phyloP scores from a whole-genome alignment of 1,284 basidiomycete genomes.

The Anthracocystis panici-leucophaei region DNA sequence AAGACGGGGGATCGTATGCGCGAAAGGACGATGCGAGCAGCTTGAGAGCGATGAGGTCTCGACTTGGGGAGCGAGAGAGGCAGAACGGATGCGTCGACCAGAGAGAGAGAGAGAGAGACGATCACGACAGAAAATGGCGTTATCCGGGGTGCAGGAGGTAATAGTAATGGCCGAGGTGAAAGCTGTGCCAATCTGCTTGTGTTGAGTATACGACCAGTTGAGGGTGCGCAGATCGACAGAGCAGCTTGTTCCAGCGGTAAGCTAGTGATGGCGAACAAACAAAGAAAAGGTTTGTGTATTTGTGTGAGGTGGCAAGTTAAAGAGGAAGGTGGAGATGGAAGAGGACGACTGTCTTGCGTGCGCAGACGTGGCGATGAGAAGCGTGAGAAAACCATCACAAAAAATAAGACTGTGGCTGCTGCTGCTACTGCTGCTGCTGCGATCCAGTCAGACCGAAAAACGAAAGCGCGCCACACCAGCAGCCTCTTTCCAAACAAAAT shows the following conservation, averaged over 20 bases:
- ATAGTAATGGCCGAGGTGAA: background rate
- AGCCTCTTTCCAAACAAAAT: background rate
- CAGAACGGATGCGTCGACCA: conserved; percentile 19
- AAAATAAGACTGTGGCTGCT: background rate
- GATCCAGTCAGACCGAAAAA: background rate
- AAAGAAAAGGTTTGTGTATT: background rate
- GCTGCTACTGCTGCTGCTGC: background rate
- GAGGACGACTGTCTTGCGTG: background rate
- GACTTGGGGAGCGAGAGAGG: background rate
- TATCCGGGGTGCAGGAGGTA: conserved; percentile 27
- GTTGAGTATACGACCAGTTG: conserved; percentile 4
- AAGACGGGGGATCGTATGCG: background rate
- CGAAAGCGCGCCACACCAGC: background rate
- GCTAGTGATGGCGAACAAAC: conserved; percentile 11
- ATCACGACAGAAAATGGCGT: conserved; percentile 47
- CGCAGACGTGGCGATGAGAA: too few species aligned
- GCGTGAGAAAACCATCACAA: too few species aligned
- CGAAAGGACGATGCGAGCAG: conserved; percentile 3
- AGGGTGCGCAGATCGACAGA: conserved; percentile 13
- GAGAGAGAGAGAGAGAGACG: background rate
- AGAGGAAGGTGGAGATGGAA: background rate
- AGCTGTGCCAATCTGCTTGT: conserved; percentile 10
- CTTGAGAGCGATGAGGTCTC: background rate
- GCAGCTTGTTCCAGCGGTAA: conserved; percentile 3
- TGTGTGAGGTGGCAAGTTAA: background rate